phyloP scores from a whole-genome alignment of 495 filamentous ascomycete species.

The Parmelia sp. region DNA sequence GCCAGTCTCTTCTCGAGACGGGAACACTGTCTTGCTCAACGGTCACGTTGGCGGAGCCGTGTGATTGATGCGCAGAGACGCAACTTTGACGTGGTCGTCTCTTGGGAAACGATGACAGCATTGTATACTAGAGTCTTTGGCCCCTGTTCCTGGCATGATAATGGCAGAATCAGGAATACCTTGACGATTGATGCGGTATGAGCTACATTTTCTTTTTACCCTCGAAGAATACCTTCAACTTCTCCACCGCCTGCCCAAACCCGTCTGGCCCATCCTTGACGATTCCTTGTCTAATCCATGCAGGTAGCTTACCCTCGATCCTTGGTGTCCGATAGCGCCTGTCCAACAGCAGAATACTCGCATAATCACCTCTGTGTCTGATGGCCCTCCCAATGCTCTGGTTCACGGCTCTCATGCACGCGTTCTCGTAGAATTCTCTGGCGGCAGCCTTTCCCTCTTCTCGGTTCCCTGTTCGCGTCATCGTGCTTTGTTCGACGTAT shows the following conservation, averaged over 20 bases:
- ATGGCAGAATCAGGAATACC: background rate
- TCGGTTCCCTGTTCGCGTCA: conserved; percentile 31
- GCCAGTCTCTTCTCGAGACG: no score
- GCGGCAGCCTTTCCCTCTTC: conserved; percentile 58
- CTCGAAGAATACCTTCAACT: conserved; percentile 19
- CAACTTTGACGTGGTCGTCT: background rate
- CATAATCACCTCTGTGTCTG: conserved; percentile 80
- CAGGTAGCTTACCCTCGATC: conserved; percentile 73
- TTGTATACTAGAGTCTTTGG: background rate
- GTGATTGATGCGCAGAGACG: background rate
- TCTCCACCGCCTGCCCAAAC: conserved; percentile 7
- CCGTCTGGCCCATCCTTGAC: background rate
- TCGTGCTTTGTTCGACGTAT: conserved; percentile 69
- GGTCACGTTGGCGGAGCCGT: background rate
- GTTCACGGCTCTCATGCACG: conserved; percentile 94
- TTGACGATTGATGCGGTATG: background rate
- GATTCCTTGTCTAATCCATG: conserved; percentile 66
- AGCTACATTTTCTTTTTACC: conserved; percentile 4
- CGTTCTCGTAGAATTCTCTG: conserved; percentile 86
- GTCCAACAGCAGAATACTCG: conserved; percentile 81
- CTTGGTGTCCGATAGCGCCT: conserved; percentile 61
- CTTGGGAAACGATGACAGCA: background rate
- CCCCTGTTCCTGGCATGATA: background rate
- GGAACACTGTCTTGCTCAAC: no score
- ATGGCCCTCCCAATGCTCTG: conserved; percentile 93